Conservation (phyloP, 192 early-diverging fungal genomes). For the Ambispora gerdemannii region DNA sequence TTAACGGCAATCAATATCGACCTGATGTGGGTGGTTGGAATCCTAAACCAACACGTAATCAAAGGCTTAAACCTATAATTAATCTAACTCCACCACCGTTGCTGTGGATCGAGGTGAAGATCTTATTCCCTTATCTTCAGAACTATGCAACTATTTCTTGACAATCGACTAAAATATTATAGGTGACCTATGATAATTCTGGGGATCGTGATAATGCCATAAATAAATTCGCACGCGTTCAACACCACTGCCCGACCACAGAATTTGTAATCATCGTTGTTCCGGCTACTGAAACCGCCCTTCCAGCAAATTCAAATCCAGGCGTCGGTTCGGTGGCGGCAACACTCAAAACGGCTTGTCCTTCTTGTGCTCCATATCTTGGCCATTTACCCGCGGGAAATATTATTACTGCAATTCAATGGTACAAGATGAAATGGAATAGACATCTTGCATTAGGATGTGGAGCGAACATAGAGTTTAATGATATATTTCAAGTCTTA, state of each 20-base stretch:
- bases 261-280: conserved; percentile 16
- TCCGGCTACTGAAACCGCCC: background rate
- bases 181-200: conserved; percentile 3
- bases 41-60: background rate
- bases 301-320: conserved; percentile 14
- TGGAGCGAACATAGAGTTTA: conserved; percentile 1
- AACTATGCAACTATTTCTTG: conserved; percentile 14
- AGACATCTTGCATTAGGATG: conserved; percentile 9
- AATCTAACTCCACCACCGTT: background rate
- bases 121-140: conserved; percentile 11
- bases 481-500: too few species aligned
- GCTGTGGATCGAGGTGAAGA: conserved; percentile 23
- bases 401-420: too few species aligned
- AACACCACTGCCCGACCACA: conserved; percentile 14
- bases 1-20: conserved; percentile 11
- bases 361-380: conserved; percentile 17
- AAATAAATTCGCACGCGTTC: conserved; percentile 16
- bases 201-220: conserved; percentile 19
- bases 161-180: conserved; percentile 9
- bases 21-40: conserved; percentile 17
- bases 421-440: conserved; percentile 25
- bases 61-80: background rate
- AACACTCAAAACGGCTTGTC: background rate
- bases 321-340: background rate
- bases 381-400: conserved; percentile 1